Evolutionary conservation across 352 stramenopile genomes (phyloP).

Genomic region (Pythium sp.): DNA sequence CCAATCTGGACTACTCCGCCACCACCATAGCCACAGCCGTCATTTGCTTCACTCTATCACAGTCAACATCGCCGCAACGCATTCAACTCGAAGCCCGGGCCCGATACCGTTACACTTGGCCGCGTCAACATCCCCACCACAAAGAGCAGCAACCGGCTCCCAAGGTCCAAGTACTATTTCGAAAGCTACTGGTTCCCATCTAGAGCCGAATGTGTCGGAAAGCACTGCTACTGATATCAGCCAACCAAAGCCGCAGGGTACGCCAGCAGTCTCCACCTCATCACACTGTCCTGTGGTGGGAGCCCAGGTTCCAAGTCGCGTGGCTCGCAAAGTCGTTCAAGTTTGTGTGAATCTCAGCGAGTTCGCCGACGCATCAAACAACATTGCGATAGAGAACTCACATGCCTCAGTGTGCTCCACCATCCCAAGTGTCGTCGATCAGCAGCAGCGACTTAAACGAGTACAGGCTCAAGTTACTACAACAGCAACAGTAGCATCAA

Average conservation of each 20-base stretch:
- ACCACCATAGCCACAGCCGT: neutral
- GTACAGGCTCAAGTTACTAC: neutral
- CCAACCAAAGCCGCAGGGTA: neutral
- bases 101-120: neutral
- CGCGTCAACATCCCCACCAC: neutral
- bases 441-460: neutral
- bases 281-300: neutral
- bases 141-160: neutral
- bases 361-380: conserved; percentile 12
- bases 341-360: conserved; percentile 44
- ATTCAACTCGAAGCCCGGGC: neutral
- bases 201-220: neutral
- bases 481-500: neutral
- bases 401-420: neutral
- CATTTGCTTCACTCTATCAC: neutral
- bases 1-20: no score
- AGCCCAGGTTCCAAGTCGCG: neutral
- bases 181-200: neutral
- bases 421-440: neutral
- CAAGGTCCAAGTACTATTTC: neutral
- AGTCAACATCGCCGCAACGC: neutral
- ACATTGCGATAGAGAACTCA: neutral
- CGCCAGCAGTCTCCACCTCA: neutral
- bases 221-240: neutral
- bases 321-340: conserved; percentile 37